Base-by-base conservation (phyloP, 805 yeast species). In the Kazachstania martiniae region DNA sequence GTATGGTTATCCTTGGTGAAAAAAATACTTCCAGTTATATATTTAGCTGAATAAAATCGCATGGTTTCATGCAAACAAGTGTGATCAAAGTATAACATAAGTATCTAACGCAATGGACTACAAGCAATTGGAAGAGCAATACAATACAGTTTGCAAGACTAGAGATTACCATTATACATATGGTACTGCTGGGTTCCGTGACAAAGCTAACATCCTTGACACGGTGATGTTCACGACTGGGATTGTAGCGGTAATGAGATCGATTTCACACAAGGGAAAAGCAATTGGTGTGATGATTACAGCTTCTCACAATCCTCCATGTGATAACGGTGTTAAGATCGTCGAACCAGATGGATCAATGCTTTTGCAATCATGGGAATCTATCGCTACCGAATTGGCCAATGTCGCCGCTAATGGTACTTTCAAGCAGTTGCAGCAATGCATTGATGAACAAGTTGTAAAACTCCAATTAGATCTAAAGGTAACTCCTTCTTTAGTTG, bases 101-200 rank as follows among this genome's bases (percentile, higher is more conserved):
- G n/a, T n/a, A n/a, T n/a, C n/a, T n/a, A n/a, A n/a, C n/a, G 8
- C 8, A 25, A n/a, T 36, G 28, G 29, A 35, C 18, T 19, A 14
- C n/a, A 27, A 19, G n/a, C 21, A 4, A 10, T 13, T 28, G 17
- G 5, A 58, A 45, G 21, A 46, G 12, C 29, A 44, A 4, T 37
- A 41, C 25, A 38, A 56, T 7, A 23, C 52, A 18, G 72, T 70
- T 15, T 53, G 56, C 30, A 39, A 35, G 35, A 74, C 77, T 1
- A 51, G 54, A n/a, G 54, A 45, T 16, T 41, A 58, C 22, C 34
- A 39, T 2, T 78, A 73, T 49, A 59, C 72, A 12, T 91, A 91
- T 49, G 98, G 98, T n/a, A 91, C 98, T 1, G 98, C 98, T 2
- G 98, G 98, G 7, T 91, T 91, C 61, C 72, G 98, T 37, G 77